These are phyloP conservation scores for Mycena venus DNA, from an alignment of 768 basidiomycete genomes.

Conservation along the genomic window DNA sequence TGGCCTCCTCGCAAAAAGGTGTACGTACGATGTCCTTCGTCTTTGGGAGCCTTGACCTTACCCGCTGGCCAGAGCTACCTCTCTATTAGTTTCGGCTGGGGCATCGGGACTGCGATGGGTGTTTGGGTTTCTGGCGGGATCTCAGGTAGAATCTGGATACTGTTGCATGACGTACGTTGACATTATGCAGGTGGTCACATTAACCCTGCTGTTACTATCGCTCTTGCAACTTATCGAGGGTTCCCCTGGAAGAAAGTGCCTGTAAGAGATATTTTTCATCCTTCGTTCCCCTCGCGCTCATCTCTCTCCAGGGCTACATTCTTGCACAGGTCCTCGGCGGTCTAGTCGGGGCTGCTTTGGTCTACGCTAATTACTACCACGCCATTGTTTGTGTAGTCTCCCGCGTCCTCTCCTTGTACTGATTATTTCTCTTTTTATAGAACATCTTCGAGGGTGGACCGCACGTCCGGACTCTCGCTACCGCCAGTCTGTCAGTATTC, in stretches of 20 bases:
- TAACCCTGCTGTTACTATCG: conserved; percentile 81
- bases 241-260: conserved; percentile 91
- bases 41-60: not conserved
- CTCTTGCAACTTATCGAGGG: conserved; percentile 74
- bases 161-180: not conserved
- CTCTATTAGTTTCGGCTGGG: conserved; percentile 69
- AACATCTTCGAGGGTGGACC: conserved; percentile 71
- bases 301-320: conserved; percentile 57
- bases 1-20: conserved; percentile 65
- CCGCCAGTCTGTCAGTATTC: conserved; percentile 55
- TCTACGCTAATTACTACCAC: conserved; percentile 79
- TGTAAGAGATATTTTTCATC: conserved; percentile 25
- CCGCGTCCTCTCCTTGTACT: not conserved
- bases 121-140: conserved; percentile 77
- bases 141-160: conserved; percentile 52
- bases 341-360: conserved; percentile 68
- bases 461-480: conserved; percentile 65
- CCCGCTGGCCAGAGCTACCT: conserved; percentile 9
- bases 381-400: conserved; percentile 58
- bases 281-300: not conserved
- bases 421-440: conserved; percentile 11
- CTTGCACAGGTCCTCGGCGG: conserved; percentile 76
- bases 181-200: conserved; percentile 71
- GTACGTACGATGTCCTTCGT: conserved; percentile 52
- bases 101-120: conserved; percentile 70